Conservation (phyloP, 768 basidiomycete species). For the Gloeophyllum trabeum region DNA sequence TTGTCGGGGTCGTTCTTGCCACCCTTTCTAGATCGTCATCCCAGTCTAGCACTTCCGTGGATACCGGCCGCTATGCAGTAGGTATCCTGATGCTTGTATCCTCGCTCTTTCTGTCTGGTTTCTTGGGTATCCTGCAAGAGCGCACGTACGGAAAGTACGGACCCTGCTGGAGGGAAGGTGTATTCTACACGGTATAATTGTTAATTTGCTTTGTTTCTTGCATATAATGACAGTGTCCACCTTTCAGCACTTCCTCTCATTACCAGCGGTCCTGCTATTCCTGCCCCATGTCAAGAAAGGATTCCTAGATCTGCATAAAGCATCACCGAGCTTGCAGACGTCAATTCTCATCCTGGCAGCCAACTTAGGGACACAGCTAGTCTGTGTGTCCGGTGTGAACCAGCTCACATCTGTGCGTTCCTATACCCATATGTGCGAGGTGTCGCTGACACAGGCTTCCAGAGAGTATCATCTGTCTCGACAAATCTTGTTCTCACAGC, state of each 20-base stretch:
- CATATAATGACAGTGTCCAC: slow-evolving; percentile 1
- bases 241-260: slow-evolving; percentile 75
- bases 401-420: slow-evolving; percentile 60
- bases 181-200: slow-evolving; percentile 67
- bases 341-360: slow-evolving; percentile 47
- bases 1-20: slow-evolving; percentile 59
- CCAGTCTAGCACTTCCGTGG: slow-evolving; percentile 9
- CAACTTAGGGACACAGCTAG: slow-evolving; percentile 63
- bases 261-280: slow-evolving; percentile 67
- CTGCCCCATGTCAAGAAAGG: slow-evolving; percentile 43
- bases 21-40: slow-evolving; percentile 50
- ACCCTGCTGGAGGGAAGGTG: slow-evolving; percentile 71
- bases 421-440: background rate
- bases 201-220: background rate
- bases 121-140: slow-evolving; percentile 69
- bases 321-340: slow-evolving; percentile 18
- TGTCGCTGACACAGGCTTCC: background rate
- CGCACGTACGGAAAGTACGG: slow-evolving; percentile 64
- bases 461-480: slow-evolving; percentile 72
- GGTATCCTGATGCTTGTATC: slow-evolving; percentile 62
- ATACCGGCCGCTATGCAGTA: slow-evolving; percentile 30
- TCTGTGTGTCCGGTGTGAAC: slow-evolving; percentile 82
- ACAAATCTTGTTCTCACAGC: slow-evolving; percentile 74
- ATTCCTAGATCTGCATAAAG: slow-evolving; percentile 32
- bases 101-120: slow-evolving; percentile 56